Evolutionary conservation across 345 rosid genomes (phyloP).

Genomic region (Barbarea vulgaris): DNA sequence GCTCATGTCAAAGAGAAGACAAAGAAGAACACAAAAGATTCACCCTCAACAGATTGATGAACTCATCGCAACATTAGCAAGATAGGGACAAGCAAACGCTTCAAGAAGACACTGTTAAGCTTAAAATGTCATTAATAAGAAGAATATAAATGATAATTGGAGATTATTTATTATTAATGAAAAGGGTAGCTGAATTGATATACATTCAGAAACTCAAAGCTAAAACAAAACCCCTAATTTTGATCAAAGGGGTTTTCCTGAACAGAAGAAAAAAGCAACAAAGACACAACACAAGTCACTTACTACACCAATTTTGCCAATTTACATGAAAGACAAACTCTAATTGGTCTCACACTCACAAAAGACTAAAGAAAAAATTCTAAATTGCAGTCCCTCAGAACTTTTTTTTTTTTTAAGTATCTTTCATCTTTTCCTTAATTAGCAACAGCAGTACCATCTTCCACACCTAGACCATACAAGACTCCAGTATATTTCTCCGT

Average conservation of each 20-base stretch:
- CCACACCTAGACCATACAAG: constrained; percentile 88
- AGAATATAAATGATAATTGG: not conserved
- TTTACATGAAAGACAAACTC: constrained; percentile 55
- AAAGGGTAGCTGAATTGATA: constrained; percentile 66
- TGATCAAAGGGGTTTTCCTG: constrained; percentile 48
- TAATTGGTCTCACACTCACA: constrained; percentile 54
- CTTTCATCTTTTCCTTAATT: constrained; percentile 45
- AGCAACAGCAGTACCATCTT: constrained; percentile 55
- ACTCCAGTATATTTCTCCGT: constrained; percentile 78
- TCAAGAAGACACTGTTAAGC: not conserved
- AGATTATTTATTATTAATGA: constrained; percentile 54
- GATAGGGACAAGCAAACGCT: not conserved
- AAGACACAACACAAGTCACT: constrained; percentile 46
- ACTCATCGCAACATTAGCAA: not conserved
- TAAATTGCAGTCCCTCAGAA: constrained; percentile 41
- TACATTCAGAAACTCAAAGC: constrained; percentile 56
- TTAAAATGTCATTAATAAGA: not conserved
- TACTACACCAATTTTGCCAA: constrained; percentile 66
- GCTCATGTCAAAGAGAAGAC: not conserved
- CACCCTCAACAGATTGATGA: not conserved
- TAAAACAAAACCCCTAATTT: constrained; percentile 54
- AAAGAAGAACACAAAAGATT: not conserved
- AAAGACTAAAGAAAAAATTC: constrained; percentile 60
- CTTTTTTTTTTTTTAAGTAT: constrained; percentile 4
- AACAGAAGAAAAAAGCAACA: constrained; percentile 41